Conservation (phyloP, 164 flowering plant genomes). For the Liriodendron chinense region DNA sequence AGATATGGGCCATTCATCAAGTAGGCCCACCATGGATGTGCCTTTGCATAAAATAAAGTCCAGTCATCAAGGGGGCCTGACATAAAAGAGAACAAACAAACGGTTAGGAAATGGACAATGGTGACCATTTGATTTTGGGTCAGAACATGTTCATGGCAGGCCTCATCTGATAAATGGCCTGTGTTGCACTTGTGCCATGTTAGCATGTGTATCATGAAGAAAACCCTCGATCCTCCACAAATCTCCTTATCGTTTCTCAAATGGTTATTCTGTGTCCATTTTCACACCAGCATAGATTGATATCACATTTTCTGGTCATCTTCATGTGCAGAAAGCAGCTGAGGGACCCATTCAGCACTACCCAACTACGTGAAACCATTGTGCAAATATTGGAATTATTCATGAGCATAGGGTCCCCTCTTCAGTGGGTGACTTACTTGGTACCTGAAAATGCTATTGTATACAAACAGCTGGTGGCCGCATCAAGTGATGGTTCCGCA, state of each 20-base stretch:
- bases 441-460: conserved; percentile 55
- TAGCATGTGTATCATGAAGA: not conserved
- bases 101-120: too few relatives aligned
- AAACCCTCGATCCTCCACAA: too few relatives aligned
- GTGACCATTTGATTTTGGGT: too few relatives aligned
- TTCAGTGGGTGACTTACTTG: conserved; percentile 67
- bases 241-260: not conserved
- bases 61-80: too few relatives aligned
- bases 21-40: too few relatives aligned
- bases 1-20: too few relatives aligned
- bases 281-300: not conserved
- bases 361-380: conserved; percentile 57
- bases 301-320: not conserved
- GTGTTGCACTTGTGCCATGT: too few relatives aligned
- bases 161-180: too few relatives aligned
- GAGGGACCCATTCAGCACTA: conserved; percentile 51
- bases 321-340: conserved; percentile 68
- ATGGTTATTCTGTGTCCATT: not conserved
- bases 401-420: conserved; percentile 50
- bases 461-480: conserved; percentile 18
- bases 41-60: too few relatives aligned
- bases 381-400: conserved; percentile 63
- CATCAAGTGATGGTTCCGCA: conserved; percentile 14
- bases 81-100: too few relatives aligned
- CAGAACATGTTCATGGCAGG: too few relatives aligned